Conservation (phyloP, 306 rosid species). For the Lathyrus aphaca region DNA sequence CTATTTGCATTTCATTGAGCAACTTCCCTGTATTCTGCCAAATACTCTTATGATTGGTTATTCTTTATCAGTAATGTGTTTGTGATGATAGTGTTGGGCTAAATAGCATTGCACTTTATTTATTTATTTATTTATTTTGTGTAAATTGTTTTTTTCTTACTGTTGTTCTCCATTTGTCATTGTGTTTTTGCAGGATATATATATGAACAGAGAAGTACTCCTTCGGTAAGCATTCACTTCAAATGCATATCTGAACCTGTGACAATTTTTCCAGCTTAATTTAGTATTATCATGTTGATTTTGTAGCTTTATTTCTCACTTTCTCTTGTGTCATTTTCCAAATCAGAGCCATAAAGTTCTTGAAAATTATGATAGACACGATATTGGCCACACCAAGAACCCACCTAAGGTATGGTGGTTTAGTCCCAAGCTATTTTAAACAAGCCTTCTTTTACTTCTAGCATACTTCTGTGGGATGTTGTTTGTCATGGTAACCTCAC, state of each 20-base stretch:
- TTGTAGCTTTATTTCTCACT: slow-evolving; percentile 21
- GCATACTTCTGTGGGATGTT: slow-evolving; percentile 22
- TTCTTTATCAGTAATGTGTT: neutral
- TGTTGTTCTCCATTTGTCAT: neutral
- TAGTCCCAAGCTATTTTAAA: slow-evolving; percentile 4
- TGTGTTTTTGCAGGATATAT: slow-evolving; percentile 63
- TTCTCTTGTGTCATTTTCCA: slow-evolving; percentile 8
- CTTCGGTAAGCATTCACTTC: slow-evolving; percentile 61
- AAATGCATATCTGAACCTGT: slow-evolving; percentile 27
- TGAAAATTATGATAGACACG: slow-evolving; percentile 42
- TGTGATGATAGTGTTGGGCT: neutral
- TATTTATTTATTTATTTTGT: neutral
- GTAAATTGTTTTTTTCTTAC: slow-evolving; percentile 3
- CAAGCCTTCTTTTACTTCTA: slow-evolving; percentile 1
- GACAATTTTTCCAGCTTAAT: slow-evolving; percentile 13
- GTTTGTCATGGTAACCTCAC: slow-evolving; percentile 25
- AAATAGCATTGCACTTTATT: neutral
- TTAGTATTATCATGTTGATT: slow-evolving; percentile 32
- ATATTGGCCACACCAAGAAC: slow-evolving; percentile 28
- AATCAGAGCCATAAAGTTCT: slow-evolving; percentile 47
- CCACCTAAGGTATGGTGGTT: slow-evolving; percentile 54
- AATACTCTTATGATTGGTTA: neutral
- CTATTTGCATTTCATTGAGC: neutral
- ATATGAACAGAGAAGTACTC: slow-evolving; percentile 65
- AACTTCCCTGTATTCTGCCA: neutral